Evolutionary conservation across 257 asterid genomes (phyloP), one percentile per base, ranked within the genome.

Genomic region (Nicotiana tomentosiformis): DNA sequence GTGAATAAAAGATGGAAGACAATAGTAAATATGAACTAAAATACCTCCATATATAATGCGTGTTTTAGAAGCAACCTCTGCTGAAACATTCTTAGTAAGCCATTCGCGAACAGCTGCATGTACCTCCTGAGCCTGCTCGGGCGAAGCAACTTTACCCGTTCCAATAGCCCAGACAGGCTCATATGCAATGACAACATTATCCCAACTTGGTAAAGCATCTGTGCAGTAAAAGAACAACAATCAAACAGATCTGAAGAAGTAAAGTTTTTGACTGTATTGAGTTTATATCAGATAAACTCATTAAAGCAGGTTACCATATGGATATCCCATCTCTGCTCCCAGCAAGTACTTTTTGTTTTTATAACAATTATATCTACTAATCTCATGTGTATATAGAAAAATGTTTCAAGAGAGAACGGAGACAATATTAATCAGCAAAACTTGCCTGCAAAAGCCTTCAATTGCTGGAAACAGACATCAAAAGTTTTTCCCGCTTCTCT

Each of bases 191-290:
- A 84, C 87, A 17, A 84, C 85, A 66, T 92, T 87, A 78, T 94
- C 98, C 99, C 99, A 94, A 84, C 97, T 93, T 57, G 97, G 90
- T 57, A 94, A 94, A 68, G 98, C 95, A 89, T 94, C 98, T 96
- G 91, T 65, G 85, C 74, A 87, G 69, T 64, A 4, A 76, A 51
- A 51, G 2, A 74, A 76, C 39, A 29, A 51, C 8, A 51, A 51
- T 51, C 30, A 15, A 76, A 76, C 37, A 76, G 46, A 53, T 51
- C 16, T 51, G 65, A 76, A 51, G 16, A 10, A 26, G 10, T 29
- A 76, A 53, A 26, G 65, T 12, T 76, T 51, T 76, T 16, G 3
- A 76, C 10, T 9, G 65, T 37, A 29, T 2, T 76, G 29, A 0
- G 64, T 76, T 55, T 53, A 76, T 16, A 29, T 51, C 65, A 76